Evolutionary conservation across 805 yeast genomes (phyloP).

Genomic region (Ogataea polymorpha): DNA sequence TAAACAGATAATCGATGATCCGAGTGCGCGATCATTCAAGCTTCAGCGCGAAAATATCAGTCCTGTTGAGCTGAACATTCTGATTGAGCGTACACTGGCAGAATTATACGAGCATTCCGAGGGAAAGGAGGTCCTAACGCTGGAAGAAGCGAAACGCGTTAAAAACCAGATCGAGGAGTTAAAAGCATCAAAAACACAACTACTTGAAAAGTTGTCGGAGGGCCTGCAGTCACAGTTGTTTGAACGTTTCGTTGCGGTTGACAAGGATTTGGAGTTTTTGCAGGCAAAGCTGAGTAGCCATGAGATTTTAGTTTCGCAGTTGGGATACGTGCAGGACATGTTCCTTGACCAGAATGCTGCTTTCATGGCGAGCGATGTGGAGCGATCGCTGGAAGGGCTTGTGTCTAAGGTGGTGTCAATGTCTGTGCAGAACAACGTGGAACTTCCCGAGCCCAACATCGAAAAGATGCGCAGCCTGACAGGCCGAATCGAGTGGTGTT

Average conservation of each 20-base stretch:
- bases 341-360: background rate
- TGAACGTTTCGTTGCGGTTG: conserved; percentile 6
- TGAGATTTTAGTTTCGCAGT: conserved; percentile 41
- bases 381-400: conserved; percentile 40
- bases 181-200: conserved; percentile 5
- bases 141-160: conserved; percentile 14
- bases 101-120: conserved; percentile 11
- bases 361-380: conserved; percentile 12
- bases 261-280: conserved; percentile 6
- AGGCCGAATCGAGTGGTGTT: conserved; percentile 32
- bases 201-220: conserved; percentile 1
- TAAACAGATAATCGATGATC: conserved; percentile 11
- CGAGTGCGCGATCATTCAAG: conserved; percentile 7
- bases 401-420: conserved; percentile 45
- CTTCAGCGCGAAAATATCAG: conserved; percentile 12
- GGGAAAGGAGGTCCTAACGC: conserved; percentile 1
- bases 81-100: conserved; percentile 20
- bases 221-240: background rate
- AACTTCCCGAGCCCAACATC: conserved; percentile 35
- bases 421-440: conserved; percentile 41
- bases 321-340: conserved; percentile 44
- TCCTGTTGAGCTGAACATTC: conserved; percentile 14
- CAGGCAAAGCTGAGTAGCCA: conserved; percentile 36
- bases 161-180: conserved; percentile 7
- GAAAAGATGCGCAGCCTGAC: conserved; percentile 20